Percentiles rank a stretch among this genome's conserved stretches.
Conservation (phyloP, 1,139 yeast genomes). For the Diutina scorzettiae region DNA sequence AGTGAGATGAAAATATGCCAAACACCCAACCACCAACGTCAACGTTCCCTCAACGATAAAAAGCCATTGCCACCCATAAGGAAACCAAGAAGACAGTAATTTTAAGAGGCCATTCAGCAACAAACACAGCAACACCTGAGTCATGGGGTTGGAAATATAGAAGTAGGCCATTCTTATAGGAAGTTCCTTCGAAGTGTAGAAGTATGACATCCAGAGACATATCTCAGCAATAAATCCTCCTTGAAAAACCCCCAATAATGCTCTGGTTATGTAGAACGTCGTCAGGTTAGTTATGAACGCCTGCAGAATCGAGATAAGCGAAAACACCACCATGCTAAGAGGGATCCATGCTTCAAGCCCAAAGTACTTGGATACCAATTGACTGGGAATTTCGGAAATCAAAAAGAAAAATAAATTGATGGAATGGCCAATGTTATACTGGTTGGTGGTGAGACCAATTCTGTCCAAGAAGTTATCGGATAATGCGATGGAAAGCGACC, state of each 20-base stretch:
- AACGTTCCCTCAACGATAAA: slow-evolving; percentile 14
- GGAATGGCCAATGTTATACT: slow-evolving; percentile 20
- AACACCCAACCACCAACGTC: neutral
- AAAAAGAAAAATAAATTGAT: slow-evolving; percentile 21
- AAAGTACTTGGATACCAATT: slow-evolving; percentile 19
- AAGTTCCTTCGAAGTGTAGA: slow-evolving; percentile 17
- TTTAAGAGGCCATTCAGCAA: neutral
- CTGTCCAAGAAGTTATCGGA: slow-evolving; percentile 19
- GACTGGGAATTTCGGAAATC: slow-evolving; percentile 22
- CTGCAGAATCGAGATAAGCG: slow-evolving; percentile 17
- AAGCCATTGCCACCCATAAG: slow-evolving; percentile 16
- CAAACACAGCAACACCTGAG: slow-evolving; percentile 11
- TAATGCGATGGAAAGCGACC: slow-evolving; percentile 19
- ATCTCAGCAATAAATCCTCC: slow-evolving; percentile 22
- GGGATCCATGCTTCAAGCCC: slow-evolving; percentile 23
- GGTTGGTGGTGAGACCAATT: slow-evolving; percentile 18
- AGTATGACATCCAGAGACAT: slow-evolving; percentile 22
- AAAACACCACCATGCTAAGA: slow-evolving; percentile 17
- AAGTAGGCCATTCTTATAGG: slow-evolving; percentile 18
- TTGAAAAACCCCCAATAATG: slow-evolving; percentile 18
- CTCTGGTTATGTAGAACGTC: slow-evolving; percentile 18
- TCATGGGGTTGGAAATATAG: slow-evolving; percentile 18
- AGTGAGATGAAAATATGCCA: neutral
- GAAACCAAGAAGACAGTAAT: neutral
- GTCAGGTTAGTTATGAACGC: slow-evolving; percentile 13